Evolutionary conservation across 225 moss, liverwort and hornwort species (phyloP), one percentile per base, ranked within the genome.

Genomic region (Thuidium tamariscinum): DNA sequence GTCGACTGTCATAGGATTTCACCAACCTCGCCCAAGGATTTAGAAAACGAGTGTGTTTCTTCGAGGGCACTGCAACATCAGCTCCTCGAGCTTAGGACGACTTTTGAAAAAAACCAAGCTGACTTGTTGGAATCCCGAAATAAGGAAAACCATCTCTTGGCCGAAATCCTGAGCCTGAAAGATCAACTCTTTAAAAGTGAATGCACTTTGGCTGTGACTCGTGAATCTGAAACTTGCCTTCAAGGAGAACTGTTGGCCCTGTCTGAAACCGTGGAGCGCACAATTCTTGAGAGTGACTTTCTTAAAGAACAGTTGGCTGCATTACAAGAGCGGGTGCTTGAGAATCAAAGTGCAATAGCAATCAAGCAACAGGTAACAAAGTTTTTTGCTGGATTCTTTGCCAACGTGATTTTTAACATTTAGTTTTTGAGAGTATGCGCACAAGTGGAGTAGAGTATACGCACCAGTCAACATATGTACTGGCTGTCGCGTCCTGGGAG

Each of bases 261-360:
- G 18, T 82, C 79, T 52, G 82, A 85, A 77, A 65, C 42, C 15
- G 59, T 89, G 56, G 82, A 85, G 51, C 83, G 75, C 42, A 69
- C 65, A 18, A 44, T 71, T 64, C 49, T 78, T 60, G 91, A 91
- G 70, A 88, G 82, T 21, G 82, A 74, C 7, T 46, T 39, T 57
- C 51, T 89, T 6, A 89, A 84, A 61, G 65, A 86, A 74, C 74
- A 89, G 75, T 37, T 93, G 55, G 85, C 84, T 69, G 59, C 76
- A 14, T 12, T 77, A 8, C 82, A 83, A 52, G 65, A 19, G 34
- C 37, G 86, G 52, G 37, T 87, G 56, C 55, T 86, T 48, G 91
- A 87, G 37, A 86, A 93, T 20, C 88, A 87, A 78, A 87, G 51
- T n/a, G 37, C 69, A 13, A 30, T 86, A 42, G 59, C 77, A 34